Conservation (phyloP, 768 basidiomycete genomes). For the Mycena latifolia region DNA sequence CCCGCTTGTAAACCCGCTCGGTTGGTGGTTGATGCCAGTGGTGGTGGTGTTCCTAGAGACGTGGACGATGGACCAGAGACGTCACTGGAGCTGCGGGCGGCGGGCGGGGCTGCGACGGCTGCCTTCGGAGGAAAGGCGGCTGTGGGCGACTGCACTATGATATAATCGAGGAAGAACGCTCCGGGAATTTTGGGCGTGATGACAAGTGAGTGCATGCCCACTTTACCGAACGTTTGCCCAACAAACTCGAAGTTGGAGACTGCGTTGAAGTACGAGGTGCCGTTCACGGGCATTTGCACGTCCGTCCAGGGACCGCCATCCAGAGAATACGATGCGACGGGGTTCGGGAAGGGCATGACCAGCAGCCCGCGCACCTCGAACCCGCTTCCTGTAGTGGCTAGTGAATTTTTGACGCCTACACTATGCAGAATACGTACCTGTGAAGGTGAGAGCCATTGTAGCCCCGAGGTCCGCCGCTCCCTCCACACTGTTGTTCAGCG, state of each 20-base stretch:
- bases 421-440: background rate
- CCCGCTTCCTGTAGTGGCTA: background rate
- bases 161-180: slow-evolving; percentile 16
- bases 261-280: background rate
- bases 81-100: too few relatives aligned
- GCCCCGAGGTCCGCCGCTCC: slow-evolving; percentile 13
- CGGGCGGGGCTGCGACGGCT: background rate
- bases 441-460: slow-evolving; percentile 12
- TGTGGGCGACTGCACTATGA: slow-evolving; percentile 5
- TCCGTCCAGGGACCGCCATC: background rate
- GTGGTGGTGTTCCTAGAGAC: too few relatives aligned
- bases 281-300: slow-evolving; percentile 9
- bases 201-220: slow-evolving; percentile 16
- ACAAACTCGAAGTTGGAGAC: slow-evolving; percentile 13
- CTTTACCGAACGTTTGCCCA: slow-evolving; percentile 9
- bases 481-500: slow-evolving; percentile 8
- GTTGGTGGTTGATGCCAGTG: too few relatives aligned
- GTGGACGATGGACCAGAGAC: too few relatives aligned
- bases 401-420: background rate
- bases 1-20: too few relatives aligned
- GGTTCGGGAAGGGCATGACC: slow-evolving; percentile 1
- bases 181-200: slow-evolving; percentile 11
- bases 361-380: slow-evolving; percentile 14
- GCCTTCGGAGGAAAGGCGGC: slow-evolving; percentile 10
- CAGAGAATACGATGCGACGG: slow-evolving; percentile 2